Evolutionary conservation across 305 asterid genomes (phyloP), one percentile per base, ranked within the genome.

Genomic region (Plantago lanceolata): DNA sequence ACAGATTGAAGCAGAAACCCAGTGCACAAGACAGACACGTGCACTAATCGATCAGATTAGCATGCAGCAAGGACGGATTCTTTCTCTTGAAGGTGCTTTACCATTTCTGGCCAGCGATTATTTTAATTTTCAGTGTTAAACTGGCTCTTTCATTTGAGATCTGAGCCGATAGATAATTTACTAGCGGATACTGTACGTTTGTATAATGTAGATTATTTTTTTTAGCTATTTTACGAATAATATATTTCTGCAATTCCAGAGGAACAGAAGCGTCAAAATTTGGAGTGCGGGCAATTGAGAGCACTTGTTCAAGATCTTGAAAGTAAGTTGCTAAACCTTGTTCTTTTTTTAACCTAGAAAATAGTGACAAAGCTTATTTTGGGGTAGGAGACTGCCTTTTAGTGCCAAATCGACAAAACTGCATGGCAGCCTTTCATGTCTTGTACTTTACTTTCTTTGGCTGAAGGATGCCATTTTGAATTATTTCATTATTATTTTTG

Each of bases 1-100:
- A 71, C 84, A 92, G 98, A 80, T 92, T 19, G 98, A 89, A 55
- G 96, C 90, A 67, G 98, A 92, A 81, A 79, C 53, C 76, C 97
- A 81, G 67, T 92, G 98, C 71, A 77, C 86, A 17, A 84, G 95
- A 72, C 97, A 87, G 75, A 85, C 95, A n/a, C 77, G 88, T 40
- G 75, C 74, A 68, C 78, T 92, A 29, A 92, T 89, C 57, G 95
- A 89, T 78, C 96, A 84, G 80, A 92, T 92, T 71, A 92, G 98
- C 75, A 55, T 28, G 65, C 98, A 92, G 66, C 95, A 82, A 72
- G 97, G 89, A 64, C 80, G 75, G 40, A 81, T 92, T 73, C 57
- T 72, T 21, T 70, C 86, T 62, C 95, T 92, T 68, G 95, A 92
- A 92, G 96, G 98, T 92, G 73, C 75, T 66, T 57, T 66, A 15